Conservation (phyloP, 2,329 filamentous ascomycete genomes). For the Pseudocercospora eumusae region DNA sequence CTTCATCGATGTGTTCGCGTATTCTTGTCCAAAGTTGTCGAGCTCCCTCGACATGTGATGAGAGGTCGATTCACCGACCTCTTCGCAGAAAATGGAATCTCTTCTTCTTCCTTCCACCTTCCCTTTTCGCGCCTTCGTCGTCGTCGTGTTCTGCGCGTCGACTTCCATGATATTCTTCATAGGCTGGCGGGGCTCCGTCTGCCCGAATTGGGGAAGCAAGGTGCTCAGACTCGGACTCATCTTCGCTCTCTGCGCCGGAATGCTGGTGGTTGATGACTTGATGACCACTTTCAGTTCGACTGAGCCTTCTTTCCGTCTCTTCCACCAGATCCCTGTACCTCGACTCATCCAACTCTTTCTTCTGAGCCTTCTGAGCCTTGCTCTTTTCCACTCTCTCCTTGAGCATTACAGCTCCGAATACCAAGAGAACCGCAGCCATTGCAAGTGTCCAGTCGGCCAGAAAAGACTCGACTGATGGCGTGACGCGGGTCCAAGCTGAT, state of each 20-base stretch:
- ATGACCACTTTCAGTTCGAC: slow-evolving; percentile 15
- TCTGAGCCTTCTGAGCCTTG: slow-evolving; percentile 29
- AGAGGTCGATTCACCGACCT: not conserved
- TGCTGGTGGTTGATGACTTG: not conserved
- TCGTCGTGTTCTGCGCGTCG: not conserved
- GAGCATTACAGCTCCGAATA: slow-evolving; percentile 30
- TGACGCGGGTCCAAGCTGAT: not conserved
- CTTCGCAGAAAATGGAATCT: slow-evolving; percentile 1
- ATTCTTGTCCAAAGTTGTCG: not conserved
- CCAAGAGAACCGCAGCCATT: slow-evolving; percentile 35
- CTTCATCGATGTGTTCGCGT: not conserved
- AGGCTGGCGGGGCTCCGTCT: not conserved
- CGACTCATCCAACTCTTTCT: slow-evolving; percentile 28
- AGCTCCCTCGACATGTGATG: not conserved
- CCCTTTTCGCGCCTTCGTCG: not conserved
- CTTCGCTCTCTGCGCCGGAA: slow-evolving; percentile 5
- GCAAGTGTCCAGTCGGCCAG: not conserved
- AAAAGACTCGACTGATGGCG: not conserved
- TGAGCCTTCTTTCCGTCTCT: slow-evolving; percentile 30
- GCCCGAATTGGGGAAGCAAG: not conserved
- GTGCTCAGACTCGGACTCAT: slow-evolving; percentile 10
- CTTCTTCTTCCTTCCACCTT: not conserved
- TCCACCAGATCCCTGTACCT: slow-evolving; percentile 30
- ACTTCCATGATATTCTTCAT: not conserved
- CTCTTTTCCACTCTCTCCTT: slow-evolving; percentile 29